phyloP scores from a whole-genome alignment of 2,329 filamentous ascomycete species.

The Claviceps capensis region DNA sequence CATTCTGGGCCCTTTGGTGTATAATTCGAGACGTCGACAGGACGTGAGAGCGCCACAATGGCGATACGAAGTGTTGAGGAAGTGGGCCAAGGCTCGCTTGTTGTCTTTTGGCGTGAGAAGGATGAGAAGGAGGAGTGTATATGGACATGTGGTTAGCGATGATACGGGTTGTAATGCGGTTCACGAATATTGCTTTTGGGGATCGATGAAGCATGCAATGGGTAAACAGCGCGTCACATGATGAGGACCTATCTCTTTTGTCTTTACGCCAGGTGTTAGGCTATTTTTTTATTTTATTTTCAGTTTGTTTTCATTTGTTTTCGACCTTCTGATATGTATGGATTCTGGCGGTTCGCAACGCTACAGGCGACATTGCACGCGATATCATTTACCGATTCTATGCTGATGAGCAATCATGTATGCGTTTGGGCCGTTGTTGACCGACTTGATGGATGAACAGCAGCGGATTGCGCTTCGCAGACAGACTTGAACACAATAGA shows the following conservation, averaged over 20 bases:
- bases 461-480: too few species aligned
- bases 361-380: background rate
- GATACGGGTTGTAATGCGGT: background rate
- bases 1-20: too few species aligned
- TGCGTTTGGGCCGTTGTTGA: too few species aligned
- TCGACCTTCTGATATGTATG: background rate
- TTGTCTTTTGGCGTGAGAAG: background rate
- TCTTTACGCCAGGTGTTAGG: background rate
- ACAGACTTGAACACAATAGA: too few species aligned
- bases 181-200: background rate
- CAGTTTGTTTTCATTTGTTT: background rate
- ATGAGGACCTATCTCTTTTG: background rate
- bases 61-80: too few species aligned
- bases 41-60: too few species aligned
- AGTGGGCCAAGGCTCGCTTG: background rate
- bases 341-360: background rate
- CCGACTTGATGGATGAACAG: too few species aligned
- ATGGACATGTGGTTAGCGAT: background rate
- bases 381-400: too few species aligned
- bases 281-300: background rate
- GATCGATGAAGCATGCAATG: background rate
- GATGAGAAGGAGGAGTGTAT: background rate
- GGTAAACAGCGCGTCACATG: background rate
- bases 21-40: too few species aligned
- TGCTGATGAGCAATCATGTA: too few species aligned